Base-by-base conservation (phyloP, 2,329 filamentous ascomycete genomes). In the Blumeriella jaapii region DNA sequence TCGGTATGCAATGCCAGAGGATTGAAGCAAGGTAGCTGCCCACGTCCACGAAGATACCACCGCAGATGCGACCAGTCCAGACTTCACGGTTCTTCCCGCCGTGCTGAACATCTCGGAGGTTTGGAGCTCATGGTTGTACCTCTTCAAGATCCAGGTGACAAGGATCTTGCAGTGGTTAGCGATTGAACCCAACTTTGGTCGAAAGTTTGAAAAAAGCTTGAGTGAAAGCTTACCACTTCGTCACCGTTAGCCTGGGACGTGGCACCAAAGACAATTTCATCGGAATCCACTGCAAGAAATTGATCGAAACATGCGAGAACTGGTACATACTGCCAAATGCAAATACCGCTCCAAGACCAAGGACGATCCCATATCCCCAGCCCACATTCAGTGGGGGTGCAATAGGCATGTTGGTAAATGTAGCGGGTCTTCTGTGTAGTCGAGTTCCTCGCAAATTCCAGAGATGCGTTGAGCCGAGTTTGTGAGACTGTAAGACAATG, bases 21-120 rank as follows among this genome's bases (percentile, higher is more conserved):
- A 82, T 53, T 91, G 83, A 2, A 91, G 66, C 1, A 89, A 64
- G 0, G 83, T 91, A 14, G 83, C 85, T 0, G 84, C 85, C 85
- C 85, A 93, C 0, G 86, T 93, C 86, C 87, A 94, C 4, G 80
- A 86, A 11, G 81, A 87, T 3, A 93, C 84, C n/a, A 94, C 86
- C 11, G 85, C 86, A 4, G 83, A 82, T 8, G 83, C 82, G 1
- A 93, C 84, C 10, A 94, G 67, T 27, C 86, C 87, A 6, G 83
- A 86, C 55, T 93, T 94, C 47, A 94, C 83, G 1, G 82, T 86
- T 42, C 87, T 69, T 12, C 85, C 85, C 31, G 86, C 86, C 0
- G 86, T 93, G 45, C 72, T 86, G 66, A 94, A 94, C 74, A 86
- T 91, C 61, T 94, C 86, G 0, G 82, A 87, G 0, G 87, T 94